Percentiles rank a stretch among this genome's conserved stretches.
These are phyloP conservation scores for Xylogone sp. DNA, from an alignment of 2,329 filamentous ascomycete species.

Conservation along the genomic window DNA sequence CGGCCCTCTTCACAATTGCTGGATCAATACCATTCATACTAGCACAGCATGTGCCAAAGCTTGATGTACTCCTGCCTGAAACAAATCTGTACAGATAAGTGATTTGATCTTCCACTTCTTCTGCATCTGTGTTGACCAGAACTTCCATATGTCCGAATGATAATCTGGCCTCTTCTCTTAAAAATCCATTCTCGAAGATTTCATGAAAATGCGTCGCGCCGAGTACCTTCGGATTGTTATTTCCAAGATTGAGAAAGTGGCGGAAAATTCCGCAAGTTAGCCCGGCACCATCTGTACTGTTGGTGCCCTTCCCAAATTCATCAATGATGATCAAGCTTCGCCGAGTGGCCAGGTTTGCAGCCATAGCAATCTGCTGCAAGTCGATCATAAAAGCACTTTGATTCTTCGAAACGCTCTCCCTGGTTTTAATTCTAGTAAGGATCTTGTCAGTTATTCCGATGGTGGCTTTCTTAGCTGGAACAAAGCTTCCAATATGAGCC, in stretches of 20 bases:
- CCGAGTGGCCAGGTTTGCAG: conserved; percentile 68
- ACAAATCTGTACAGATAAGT: conserved; percentile 71
- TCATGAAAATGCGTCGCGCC: conserved; percentile 66
- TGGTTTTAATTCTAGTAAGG: conserved; percentile 76
- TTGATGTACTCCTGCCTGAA: conserved; percentile 68
- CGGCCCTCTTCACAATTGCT: conserved; percentile 70
- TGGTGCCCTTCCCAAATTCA: conserved; percentile 75
- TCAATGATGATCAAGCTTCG: conserved; percentile 85
- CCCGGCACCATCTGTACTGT: conserved; percentile 53
- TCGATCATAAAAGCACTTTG: conserved; percentile 72
- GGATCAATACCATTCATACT: conserved; percentile 78
- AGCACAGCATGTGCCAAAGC: conserved; percentile 84
- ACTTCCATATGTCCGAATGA: conserved; percentile 71
- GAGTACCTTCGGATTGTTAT: conserved; percentile 51
- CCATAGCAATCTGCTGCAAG: conserved; percentile 78
- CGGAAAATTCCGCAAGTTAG: conserved; percentile 54
- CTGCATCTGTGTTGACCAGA: conserved; percentile 48
- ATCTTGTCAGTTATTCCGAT: conserved; percentile 93
- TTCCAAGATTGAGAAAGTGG: conserved; percentile 47
- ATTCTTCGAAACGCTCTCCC: conserved; percentile 55
- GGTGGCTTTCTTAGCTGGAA: conserved; percentile 71
- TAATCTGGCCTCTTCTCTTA: conserved; percentile 48
- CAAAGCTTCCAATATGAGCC: conserved; percentile 88
- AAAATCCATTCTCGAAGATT: conserved; percentile 62
- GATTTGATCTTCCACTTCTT: conserved; percentile 56